These are phyloP conservation scores for Delitschia confertaspora DNA, from an alignment of 495 filamentous ascomycete species.

Conservation along the genomic window DNA sequence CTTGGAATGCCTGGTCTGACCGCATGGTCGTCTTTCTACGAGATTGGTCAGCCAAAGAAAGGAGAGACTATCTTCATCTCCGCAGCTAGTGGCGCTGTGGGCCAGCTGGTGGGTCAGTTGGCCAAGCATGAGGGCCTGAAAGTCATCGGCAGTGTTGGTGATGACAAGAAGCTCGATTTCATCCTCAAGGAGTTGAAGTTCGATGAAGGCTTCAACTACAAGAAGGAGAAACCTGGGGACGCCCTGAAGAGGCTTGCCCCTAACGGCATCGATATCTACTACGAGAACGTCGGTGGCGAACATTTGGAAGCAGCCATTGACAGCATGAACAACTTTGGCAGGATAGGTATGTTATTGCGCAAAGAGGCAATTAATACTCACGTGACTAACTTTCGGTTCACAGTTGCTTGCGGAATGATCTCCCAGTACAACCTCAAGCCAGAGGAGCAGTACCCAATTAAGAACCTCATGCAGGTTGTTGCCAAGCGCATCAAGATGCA, in stretches of 20 bases:
- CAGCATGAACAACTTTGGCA: conserved; percentile 58
- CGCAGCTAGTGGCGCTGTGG: conserved; percentile 75
- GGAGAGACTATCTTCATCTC: conserved; percentile 85
- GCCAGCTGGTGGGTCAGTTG: conserved; percentile 73
- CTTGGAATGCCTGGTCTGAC: conserved; percentile 86
- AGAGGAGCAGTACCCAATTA: conserved; percentile 56
- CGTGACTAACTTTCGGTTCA: not conserved
- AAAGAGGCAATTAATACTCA: not conserved
- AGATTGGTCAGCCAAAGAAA: conserved; percentile 76
- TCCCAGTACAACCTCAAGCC: conserved; percentile 64
- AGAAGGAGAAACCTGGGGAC: conserved; percentile 58
- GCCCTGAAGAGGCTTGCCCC: conserved; percentile 70
- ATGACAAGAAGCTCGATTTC: conserved; percentile 45
- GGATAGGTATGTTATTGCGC: conserved; percentile 58
- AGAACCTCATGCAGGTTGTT: conserved; percentile 51
- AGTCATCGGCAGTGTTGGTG: conserved; percentile 64
- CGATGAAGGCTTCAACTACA: conserved; percentile 51
- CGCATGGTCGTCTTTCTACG: conserved; percentile 69
- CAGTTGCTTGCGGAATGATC: conserved; percentile 58
- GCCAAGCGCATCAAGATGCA: conserved; percentile 52
- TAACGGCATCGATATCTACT: conserved; percentile 87
- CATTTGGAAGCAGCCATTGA: conserved; percentile 68
- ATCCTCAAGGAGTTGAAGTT: conserved; percentile 44
- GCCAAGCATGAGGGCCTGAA: conserved; percentile 79
- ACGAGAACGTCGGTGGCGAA: conserved; percentile 89